Evolutionary conservation across 768 basidiomycete species (phyloP).

Genomic region (Lactarius indigo): DNA sequence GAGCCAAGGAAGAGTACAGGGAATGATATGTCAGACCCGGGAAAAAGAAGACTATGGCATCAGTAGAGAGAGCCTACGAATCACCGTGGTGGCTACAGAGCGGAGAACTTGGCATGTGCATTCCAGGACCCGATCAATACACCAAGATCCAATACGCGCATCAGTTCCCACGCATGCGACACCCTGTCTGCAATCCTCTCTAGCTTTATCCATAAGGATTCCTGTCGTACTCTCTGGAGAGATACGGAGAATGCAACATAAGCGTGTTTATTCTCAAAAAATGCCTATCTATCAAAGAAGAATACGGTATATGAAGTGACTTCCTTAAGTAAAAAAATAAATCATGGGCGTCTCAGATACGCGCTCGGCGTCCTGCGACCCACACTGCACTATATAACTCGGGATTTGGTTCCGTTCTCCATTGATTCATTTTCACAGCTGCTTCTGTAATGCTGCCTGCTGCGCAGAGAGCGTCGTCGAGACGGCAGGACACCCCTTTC

Average conservation of each 20-base stretch:
- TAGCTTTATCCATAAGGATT: too few species aligned
- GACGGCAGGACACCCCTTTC: conserved; percentile 62
- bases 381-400: too few species aligned
- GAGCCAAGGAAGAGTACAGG: not conserved
- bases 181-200: too few species aligned
- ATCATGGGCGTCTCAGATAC: not conserved
- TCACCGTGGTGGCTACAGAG: not conserved
- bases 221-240: too few species aligned
- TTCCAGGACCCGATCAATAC: not conserved
- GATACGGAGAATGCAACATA: too few species aligned
- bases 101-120: not conserved
- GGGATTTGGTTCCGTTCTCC: not conserved
- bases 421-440: not conserved
- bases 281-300: too few species aligned
- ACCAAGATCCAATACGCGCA: not conserved
- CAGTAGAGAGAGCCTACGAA: not conserved
- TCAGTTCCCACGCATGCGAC: too few species aligned
- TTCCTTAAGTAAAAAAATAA: conserved; percentile 1
- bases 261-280: too few species aligned
- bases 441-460: conserved; percentile 17
- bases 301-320: too few species aligned
- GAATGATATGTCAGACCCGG: not conserved
- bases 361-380: not conserved
- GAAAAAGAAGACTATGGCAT: not conserved
- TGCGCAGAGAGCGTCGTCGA: conserved; percentile 48